These are phyloP conservation scores for Hygrocybe punicea DNA, from an alignment of 768 basidiomycete genomes.

Conservation along the genomic window DNA sequence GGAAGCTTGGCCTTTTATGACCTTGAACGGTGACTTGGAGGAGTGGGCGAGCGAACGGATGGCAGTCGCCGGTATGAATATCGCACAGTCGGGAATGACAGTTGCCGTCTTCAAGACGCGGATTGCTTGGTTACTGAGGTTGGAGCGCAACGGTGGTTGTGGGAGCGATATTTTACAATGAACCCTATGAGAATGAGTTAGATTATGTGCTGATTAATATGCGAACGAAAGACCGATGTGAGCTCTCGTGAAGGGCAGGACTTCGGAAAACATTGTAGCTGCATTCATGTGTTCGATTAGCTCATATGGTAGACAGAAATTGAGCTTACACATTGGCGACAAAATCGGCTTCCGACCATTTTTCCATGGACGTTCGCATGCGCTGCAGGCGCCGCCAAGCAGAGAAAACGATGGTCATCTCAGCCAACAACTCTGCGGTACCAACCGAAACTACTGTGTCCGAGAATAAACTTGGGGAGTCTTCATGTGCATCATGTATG, in stretches of 20 bases:
- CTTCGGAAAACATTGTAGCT: conserved; percentile 52
- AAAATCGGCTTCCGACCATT: conserved; percentile 54
- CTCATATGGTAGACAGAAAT: neutral
- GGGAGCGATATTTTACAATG: conserved; percentile 50
- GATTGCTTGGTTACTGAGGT: conserved; percentile 25
- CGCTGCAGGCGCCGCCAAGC: conserved; percentile 44
- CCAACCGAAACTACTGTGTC: conserved; percentile 16
- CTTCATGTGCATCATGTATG: conserved; percentile 24
- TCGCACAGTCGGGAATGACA: conserved; percentile 47
- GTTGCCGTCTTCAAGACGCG: conserved; percentile 47
- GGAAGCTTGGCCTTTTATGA: conserved; percentile 41
- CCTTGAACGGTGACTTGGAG: conserved; percentile 46
- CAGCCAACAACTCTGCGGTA: conserved; percentile 31
- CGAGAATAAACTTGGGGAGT: conserved; percentile 42
- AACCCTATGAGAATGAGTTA: conserved; percentile 31
- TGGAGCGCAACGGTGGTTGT: conserved; percentile 34
- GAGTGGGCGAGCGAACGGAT: conserved; percentile 43
- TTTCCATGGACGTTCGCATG: conserved; percentile 46
- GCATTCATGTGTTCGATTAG: neutral
- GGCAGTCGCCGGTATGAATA: conserved; percentile 42
- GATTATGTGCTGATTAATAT: conserved; percentile 6
- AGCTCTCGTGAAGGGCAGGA: conserved; percentile 41
- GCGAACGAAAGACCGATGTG: conserved; percentile 38
- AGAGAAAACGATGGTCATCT: conserved; percentile 39
- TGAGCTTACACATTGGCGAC: conserved; percentile 50